These are phyloP conservation scores for Neophaeococcomyces aloes DNA, from an alignment of 2,329 filamentous ascomycete genomes.

Conservation along the genomic window DNA sequence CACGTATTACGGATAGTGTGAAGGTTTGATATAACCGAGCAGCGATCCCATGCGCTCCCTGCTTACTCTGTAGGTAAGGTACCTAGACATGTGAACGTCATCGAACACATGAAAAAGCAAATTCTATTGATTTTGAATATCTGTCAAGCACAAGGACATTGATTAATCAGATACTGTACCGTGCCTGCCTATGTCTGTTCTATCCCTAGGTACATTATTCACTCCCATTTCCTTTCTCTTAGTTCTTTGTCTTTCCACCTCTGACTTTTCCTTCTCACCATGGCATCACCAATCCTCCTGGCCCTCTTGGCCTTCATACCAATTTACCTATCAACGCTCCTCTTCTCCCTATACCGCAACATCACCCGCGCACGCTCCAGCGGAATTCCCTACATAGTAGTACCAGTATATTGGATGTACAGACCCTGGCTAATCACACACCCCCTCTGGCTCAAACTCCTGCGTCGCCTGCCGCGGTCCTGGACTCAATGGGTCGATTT, in stretches of 20 bases:
- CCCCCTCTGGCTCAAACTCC: slow-evolving; percentile 34
- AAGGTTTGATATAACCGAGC: no score
- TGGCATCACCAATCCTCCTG: slow-evolving; percentile 6
- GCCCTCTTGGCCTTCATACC: slow-evolving; percentile 9
- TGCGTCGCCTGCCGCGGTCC: slow-evolving; percentile 32
- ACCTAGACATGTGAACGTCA: no score
- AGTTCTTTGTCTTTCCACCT: not conserved
- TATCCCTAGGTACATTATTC: no score
- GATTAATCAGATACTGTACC: no score
- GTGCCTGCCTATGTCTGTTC: no score
- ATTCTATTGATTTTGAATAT: no score
- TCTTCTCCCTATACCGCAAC: slow-evolving; percentile 11
- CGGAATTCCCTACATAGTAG: slow-evolving; percentile 23
- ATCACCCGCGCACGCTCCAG: slow-evolving; percentile 22
- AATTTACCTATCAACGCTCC: not conserved
- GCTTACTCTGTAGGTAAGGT: no score
- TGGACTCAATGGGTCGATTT: slow-evolving; percentile 38
- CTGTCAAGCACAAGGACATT: no score
- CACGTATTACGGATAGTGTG: no score
- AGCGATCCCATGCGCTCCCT: no score
- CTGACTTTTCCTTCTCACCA: not conserved
- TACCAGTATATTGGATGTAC: slow-evolving; percentile 28
- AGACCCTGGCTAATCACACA: slow-evolving; percentile 38
- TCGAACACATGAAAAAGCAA: no score
- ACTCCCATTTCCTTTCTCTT: no score